Evolutionary conservation across 345 rosid species (phyloP).

Genomic region (Trapa incisa): DNA sequence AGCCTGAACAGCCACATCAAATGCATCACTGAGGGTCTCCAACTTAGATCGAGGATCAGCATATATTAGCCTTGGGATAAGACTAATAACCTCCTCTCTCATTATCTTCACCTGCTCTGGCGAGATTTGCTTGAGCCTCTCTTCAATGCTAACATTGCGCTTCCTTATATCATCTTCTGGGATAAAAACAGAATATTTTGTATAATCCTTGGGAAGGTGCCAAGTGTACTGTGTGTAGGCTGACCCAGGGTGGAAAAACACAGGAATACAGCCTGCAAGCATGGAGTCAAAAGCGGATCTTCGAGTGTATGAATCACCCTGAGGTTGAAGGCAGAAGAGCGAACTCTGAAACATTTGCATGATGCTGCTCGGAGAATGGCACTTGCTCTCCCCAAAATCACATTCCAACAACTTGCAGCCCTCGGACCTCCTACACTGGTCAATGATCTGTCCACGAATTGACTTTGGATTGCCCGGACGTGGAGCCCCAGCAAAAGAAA

Average conservation of each 20-base stretch:
- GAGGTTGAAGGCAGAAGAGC: conserved; percentile 77
- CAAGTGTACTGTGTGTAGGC: conserved; percentile 85
- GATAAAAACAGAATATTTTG: conserved; percentile 78
- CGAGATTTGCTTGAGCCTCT: conserved; percentile 52
- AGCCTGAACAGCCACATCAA: conserved; percentile 55
- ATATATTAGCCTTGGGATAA: conserved; percentile 57
- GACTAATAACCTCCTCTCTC: conserved; percentile 67
- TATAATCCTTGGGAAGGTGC: conserved; percentile 77
- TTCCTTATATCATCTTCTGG: conserved; percentile 68
- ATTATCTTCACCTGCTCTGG: conserved; percentile 55
- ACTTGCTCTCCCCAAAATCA: conserved; percentile 83
- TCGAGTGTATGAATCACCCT: conserved; percentile 84
- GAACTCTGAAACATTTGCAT: conserved; percentile 85
- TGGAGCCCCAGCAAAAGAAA: conserved; percentile 94
- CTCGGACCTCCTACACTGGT: conserved; percentile 47
- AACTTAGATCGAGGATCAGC: conserved; percentile 69
- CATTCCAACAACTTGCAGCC: conserved; percentile 65
- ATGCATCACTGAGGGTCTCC: conserved; percentile 58
- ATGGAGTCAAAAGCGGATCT: conserved; percentile 82
- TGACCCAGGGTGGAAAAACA: conserved; percentile 89
- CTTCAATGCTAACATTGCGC: conserved; percentile 66
- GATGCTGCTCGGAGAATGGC: conserved; percentile 86
- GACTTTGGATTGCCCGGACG: conserved; percentile 62
- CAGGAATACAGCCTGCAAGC: conserved; percentile 82
- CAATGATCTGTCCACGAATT: conserved; percentile 72